Base-by-base conservation (phyloP, 805 yeast species). In the Schwanniomyces sp. region DNA sequence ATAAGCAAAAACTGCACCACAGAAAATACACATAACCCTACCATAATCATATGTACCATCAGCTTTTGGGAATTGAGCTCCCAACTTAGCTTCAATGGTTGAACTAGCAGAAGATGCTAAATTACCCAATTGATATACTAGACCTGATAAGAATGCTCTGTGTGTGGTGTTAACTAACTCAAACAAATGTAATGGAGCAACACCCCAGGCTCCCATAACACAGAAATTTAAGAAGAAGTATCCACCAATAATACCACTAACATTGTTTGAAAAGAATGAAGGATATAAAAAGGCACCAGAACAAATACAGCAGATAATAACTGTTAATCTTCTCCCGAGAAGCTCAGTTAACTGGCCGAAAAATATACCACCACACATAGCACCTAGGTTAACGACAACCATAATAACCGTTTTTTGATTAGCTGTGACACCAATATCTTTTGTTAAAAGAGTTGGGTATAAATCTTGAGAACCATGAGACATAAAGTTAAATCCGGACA, bases 121-220 rank as follows among this genome's bases (percentile, higher is more conserved):
- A 65, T 84, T 84, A 70, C 89, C 89, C 54, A 84, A 68, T 62
- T 84, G 88, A 61, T 84, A 84, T 18, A 85, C 72, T 28, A 76
- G 73, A 59, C 89, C 89, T 39, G 79, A 76, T 44, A 81, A 78
- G 49, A 84, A 80, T 7, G 87, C 75, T 62, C 84, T 73, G 67
- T 78, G 81, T 50, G 79, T 81, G 14, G 84, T 82, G 49, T 84
- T 84, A 32, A 85, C 75, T 52, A 84, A 69, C 62, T 82, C 86
- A 5, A 82, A 70, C 44, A 84, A 66, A 63, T 82, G 85, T 48
- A 81, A 72, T 47, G 88, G 88, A 44, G 79, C 72, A 38, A 81
- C 82, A 56, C 88, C 88, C 85, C 86, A 84, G 24, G 84, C 81
- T 56, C 88, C 88, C 67, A 81, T 86, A 44, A 82, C 86, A 51